These are phyloP conservation scores for Calocera viscosa DNA, from an alignment of 768 basidiomycete genomes.

Conservation along the genomic window DNA sequence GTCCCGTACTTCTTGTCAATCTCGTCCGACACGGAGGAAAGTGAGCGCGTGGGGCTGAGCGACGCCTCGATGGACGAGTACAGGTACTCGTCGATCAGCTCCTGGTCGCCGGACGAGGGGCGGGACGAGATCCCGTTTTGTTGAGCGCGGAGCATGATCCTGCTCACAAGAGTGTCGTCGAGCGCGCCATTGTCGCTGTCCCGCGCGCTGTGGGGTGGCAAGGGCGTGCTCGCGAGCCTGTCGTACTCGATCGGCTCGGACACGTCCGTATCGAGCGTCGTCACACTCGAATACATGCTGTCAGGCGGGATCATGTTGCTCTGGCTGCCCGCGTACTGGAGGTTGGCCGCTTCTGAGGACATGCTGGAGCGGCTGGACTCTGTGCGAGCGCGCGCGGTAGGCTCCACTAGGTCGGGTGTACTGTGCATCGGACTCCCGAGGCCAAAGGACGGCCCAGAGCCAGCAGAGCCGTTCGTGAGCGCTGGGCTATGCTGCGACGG, in stretches of 20 bases:
- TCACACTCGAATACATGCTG: not conserved
- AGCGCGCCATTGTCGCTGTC: not conserved
- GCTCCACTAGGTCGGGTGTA: not conserved
- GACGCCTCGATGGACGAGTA: not conserved
- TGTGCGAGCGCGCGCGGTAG: not conserved
- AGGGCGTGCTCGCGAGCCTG: not conserved
- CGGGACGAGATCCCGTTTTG: not conserved
- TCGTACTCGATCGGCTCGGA: not conserved
- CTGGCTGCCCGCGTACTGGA: not conserved
- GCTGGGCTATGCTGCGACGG: not conserved
- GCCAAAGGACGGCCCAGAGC: not conserved
- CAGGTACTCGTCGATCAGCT: not conserved
- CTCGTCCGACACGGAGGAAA: not conserved
- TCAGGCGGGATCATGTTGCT: not conserved
- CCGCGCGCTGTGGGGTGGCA: not conserved
- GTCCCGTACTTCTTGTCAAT: not conserved
- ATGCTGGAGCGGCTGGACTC: not conserved
- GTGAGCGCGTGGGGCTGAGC: not conserved
- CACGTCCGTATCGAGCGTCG: not conserved
- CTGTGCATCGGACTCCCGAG: not conserved
- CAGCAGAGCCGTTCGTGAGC: not conserved
- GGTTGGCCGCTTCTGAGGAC: not conserved
- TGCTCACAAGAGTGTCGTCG: not conserved
- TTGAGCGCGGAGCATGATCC: not conserved
- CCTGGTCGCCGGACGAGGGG: not conserved